Evolutionary conservation across 129 eudicot genomes (phyloP).

Genomic region (Helichrysum umbraculigerum): DNA sequence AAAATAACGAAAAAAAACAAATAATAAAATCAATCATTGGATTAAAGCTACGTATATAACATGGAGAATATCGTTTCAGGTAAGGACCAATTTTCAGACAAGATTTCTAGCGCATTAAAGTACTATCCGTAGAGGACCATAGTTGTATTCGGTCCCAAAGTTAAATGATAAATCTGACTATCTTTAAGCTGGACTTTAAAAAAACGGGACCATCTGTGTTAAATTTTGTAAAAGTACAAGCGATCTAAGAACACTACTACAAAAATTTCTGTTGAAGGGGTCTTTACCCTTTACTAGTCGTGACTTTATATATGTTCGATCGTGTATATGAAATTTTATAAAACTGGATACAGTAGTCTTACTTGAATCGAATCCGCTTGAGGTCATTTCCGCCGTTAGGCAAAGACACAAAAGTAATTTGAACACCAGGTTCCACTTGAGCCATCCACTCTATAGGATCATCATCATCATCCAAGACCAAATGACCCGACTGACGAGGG

Average conservation of each 20-base stretch:
- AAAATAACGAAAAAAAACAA: background rate
- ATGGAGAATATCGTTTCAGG: slow-evolving; percentile 27
- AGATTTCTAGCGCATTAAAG: slow-evolving; percentile 25
- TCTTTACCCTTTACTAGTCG: background rate
- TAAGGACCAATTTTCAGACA: slow-evolving; percentile 27
- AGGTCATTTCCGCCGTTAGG: slow-evolving; percentile 90
- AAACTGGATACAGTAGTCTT: slow-evolving; percentile 22
- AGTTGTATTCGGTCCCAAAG: slow-evolving; percentile 18
- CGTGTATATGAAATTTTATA: background rate
- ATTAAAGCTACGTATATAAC: background rate
- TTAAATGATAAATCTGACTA: background rate
- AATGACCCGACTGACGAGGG: slow-evolving; percentile 59
- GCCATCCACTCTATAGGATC: slow-evolving; percentile 95
- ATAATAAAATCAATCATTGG: background rate
- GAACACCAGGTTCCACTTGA: slow-evolving; percentile 96
- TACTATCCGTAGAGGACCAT: slow-evolving; percentile 27
- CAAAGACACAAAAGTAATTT: slow-evolving; percentile 87
- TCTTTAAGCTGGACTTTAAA: slow-evolving; percentile 19
- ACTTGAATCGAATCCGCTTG: slow-evolving; percentile 93
- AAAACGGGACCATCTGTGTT: slow-evolving; percentile 29
- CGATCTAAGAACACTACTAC: background rate
- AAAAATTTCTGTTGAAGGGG: background rate
- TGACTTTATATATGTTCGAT: background rate
- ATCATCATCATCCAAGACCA: slow-evolving; percentile 72
- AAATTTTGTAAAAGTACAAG: background rate